Percentiles rank a stretch among this genome's conserved stretches.
phyloP scores from a whole-genome alignment of 2,329 filamentous ascomycete species.

The Penicillium sp. region DNA sequence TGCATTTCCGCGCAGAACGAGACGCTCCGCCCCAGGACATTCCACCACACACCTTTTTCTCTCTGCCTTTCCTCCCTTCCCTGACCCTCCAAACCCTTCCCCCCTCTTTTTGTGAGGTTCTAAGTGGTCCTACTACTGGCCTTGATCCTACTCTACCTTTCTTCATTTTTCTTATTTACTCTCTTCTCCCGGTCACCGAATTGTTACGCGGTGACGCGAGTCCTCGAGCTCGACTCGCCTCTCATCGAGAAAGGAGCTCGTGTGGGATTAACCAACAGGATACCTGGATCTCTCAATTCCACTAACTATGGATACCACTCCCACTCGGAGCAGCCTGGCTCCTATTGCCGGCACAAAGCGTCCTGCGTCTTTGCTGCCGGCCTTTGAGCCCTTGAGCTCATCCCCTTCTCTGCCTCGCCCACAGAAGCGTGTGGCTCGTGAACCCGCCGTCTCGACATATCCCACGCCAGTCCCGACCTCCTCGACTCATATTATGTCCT shows the following conservation, averaged over 20 bases:
- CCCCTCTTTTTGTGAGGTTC: constrained; percentile 23
- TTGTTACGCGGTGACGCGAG: constrained; percentile 28
- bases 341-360: constrained; percentile 49
- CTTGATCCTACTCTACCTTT: constrained; percentile 9
- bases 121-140: neutral
- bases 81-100: constrained; percentile 25
- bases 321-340: constrained; percentile 39
- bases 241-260: constrained; percentile 19
- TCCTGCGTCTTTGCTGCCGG: constrained; percentile 52
- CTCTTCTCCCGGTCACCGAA: constrained; percentile 16
- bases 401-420: constrained; percentile 54
- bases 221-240: constrained; percentile 30
- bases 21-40: constrained; percentile 40
- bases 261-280: constrained; percentile 7
- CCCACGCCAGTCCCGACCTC: constrained; percentile 94
- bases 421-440: constrained; percentile 51
- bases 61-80: constrained; percentile 30
- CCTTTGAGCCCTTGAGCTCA: constrained; percentile 55
- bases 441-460: constrained; percentile 65
- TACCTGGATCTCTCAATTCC: constrained; percentile 2
- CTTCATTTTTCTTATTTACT: constrained; percentile 14
- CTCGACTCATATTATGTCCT: constrained; percentile 86
- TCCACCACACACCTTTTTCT: constrained; percentile 37
- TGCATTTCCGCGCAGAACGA: constrained; percentile 45
- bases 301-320: constrained; percentile 46